Conservation (phyloP, 768 basidiomycete genomes). For the Russula sp. region DNA sequence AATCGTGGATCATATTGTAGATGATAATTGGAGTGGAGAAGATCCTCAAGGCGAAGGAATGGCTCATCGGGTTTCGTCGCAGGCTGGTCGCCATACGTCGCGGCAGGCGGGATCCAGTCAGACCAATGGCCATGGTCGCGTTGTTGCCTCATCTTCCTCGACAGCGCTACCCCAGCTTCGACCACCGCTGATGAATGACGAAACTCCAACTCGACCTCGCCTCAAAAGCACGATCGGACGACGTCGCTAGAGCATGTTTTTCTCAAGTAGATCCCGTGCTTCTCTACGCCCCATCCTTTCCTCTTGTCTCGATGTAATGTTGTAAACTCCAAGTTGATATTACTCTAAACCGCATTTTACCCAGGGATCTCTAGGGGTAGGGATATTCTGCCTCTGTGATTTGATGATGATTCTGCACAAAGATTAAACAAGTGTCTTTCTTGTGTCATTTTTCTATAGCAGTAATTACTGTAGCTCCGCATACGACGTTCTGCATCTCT, state of each 20-base stretch:
- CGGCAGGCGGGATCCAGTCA: slow-evolving; percentile 20
- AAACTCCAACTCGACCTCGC: slow-evolving; percentile 63
- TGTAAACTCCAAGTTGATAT: slow-evolving; percentile 17
- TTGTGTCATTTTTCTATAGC: slow-evolving; percentile 15
- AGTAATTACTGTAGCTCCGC: slow-evolving; percentile 8
- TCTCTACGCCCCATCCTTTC: neutral
- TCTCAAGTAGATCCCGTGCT: neutral
- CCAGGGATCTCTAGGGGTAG: slow-evolving; percentile 3
- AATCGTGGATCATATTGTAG: slow-evolving; percentile 14
- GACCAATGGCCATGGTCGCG: slow-evolving; percentile 18
- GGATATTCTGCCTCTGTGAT: slow-evolving; percentile 1
- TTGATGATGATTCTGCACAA: slow-evolving; percentile 2
- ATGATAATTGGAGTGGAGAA: slow-evolving; percentile 22
- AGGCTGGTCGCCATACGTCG: slow-evolving; percentile 5
- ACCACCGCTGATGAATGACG: slow-evolving; percentile 43
- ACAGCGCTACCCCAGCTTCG: slow-evolving; percentile 38
- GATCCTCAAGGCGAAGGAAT: slow-evolving; percentile 11
- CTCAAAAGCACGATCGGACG: slow-evolving; percentile 45
- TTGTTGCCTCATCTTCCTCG: slow-evolving; percentile 27
- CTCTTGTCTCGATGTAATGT: neutral
- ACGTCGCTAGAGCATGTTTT: slow-evolving; percentile 42
- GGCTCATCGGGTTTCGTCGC: slow-evolving; percentile 4
- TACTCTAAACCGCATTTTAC: slow-evolving; percentile 15
- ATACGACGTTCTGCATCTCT: slow-evolving; percentile 6
- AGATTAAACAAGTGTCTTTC: slow-evolving; percentile 9